Evolutionary conservation across 352 stramenopile species (phyloP), one percentile per base, ranked within the genome.

Genomic region (Halophytophthora polymorphica): DNA sequence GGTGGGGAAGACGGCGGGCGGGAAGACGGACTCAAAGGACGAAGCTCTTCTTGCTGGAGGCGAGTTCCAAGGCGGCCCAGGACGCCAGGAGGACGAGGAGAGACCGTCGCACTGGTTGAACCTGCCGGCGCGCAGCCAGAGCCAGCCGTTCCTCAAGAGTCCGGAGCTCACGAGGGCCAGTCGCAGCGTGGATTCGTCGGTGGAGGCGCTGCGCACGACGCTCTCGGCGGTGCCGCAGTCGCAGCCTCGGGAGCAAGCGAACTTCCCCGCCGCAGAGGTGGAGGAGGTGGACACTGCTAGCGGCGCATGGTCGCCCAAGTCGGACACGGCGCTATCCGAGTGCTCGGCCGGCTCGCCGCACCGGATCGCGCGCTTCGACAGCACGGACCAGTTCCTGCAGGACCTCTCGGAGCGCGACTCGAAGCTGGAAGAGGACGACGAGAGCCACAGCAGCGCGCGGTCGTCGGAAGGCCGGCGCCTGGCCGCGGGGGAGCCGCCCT

Each of bases 401-500:
- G 79, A 77, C 25, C 64, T 90, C 13, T 79, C 77, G 10, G 80
- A 88, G 37, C 76, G 81, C 33, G 83, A 93, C 47, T 86, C 71
- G 25, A 89, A 87, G 58, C 55, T 83, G 6, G 77, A 83, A 19
- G 66, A 86, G 38, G 77, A 83, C 23, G 79, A 84, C 23, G 58
- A 72, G 49, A 59, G 43, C 6, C 55, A 76, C 17, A 54, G 28
- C 39, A 62, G 50, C 29, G 43, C 56, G 18, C 45, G 44, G n/a
- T 62, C 52, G 21, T 61, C 53, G 11, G 48, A 68, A 51, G 38
- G 42, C 35, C 54, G 37, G 50, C 59, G 35, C 22, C 33, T 45
- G 41, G 38, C 21, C 33, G 35, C 29, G 21, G 39, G 31, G 21
- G 77, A 91, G 35, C 56, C 73, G 19, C 80, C 80, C 6, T 73